Evolutionary conservation across 2,329 filamentous ascomycete species (phyloP).

Genomic region (Setomelanomma holmii): DNA sequence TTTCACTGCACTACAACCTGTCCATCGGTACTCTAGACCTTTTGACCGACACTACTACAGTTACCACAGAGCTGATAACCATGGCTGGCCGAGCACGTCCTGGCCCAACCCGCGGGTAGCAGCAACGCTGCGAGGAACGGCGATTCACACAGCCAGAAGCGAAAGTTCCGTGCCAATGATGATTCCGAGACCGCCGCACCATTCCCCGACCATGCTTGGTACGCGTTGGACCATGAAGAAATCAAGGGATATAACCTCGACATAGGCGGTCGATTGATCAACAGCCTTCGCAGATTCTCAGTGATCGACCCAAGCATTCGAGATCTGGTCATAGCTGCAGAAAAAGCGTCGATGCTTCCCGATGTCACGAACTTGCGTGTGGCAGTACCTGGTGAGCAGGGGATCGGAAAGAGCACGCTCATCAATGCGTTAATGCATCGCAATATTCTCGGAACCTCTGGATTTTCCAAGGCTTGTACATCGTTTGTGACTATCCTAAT

Average conservation of each 20-base stretch:
- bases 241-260: background rate
- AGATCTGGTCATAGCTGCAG: background rate
- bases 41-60: too few species aligned
- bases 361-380: background rate
- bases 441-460: conserved; percentile 7
- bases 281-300: background rate
- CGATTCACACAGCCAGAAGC: background rate
- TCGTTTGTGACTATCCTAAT: conserved; percentile 7
- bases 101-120: too few species aligned
- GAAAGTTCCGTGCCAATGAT: background rate
- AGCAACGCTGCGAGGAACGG: too few species aligned
- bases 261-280: conserved; percentile 6
- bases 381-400: conserved; percentile 19
- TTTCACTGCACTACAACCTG: too few species aligned
- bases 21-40: too few species aligned
- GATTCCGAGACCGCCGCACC: background rate
- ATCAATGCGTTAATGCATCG: conserved; percentile 19
- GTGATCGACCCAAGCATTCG: background rate
- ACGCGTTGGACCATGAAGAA: conserved; percentile 4
- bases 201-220: conserved; percentile 9
- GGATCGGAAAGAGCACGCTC: conserved; percentile 15
- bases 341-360: background rate
- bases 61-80: too few species aligned
- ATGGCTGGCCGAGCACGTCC: too few species aligned
- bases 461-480: conserved; percentile 12